Percentiles rank a stretch among this genome's conserved stretches.
These are phyloP conservation scores for Yamadazyma buinensis DNA, from an alignment of 1,139 yeast species.

Conservation along the genomic window DNA sequence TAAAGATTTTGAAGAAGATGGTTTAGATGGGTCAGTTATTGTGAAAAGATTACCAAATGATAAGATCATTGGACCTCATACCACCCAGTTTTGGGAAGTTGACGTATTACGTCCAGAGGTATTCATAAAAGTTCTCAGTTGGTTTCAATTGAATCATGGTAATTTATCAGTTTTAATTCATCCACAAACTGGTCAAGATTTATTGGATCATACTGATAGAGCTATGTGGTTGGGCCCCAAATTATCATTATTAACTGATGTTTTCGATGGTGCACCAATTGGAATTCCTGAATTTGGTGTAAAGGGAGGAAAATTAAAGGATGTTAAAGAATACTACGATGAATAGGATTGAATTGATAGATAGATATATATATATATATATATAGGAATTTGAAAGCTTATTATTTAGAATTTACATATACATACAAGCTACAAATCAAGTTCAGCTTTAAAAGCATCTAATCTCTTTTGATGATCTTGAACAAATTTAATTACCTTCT, in stretches of 20 bases:
- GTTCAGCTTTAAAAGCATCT: conserved; percentile 49
- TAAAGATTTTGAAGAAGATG: conserved; percentile 22
- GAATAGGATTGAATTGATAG: too few species aligned
- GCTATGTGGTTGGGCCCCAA: conserved; percentile 31
- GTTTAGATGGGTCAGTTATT: conserved; percentile 25
- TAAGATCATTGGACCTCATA: conserved; percentile 28
- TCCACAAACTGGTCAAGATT: conserved; percentile 31
- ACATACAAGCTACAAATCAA: conserved; percentile 10
- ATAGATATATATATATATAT: not conserved
- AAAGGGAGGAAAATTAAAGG: conserved; percentile 17
- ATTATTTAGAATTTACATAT: too few species aligned
- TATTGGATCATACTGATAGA: conserved; percentile 23
- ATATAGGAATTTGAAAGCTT: too few species aligned
- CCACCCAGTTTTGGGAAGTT: conserved; percentile 32
- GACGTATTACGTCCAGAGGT: conserved; percentile 30
- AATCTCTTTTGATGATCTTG: conserved; percentile 58
- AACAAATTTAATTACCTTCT: conserved; percentile 54
- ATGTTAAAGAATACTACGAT: conserved; percentile 13
- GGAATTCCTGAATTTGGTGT: conserved; percentile 28
- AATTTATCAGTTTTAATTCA: conserved; percentile 27
- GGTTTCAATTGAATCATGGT: conserved; percentile 32
- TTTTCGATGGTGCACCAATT: conserved; percentile 12
- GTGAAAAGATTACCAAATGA: conserved; percentile 27
- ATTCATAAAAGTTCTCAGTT: conserved; percentile 23
- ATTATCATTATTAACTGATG: conserved; percentile 19